Percentiles rank a stretch among this genome's conserved stretches.
Conservation (phyloP, 1,284 basidiomycete genomes). For the Cutaneotrichosporon curvatum region DNA sequence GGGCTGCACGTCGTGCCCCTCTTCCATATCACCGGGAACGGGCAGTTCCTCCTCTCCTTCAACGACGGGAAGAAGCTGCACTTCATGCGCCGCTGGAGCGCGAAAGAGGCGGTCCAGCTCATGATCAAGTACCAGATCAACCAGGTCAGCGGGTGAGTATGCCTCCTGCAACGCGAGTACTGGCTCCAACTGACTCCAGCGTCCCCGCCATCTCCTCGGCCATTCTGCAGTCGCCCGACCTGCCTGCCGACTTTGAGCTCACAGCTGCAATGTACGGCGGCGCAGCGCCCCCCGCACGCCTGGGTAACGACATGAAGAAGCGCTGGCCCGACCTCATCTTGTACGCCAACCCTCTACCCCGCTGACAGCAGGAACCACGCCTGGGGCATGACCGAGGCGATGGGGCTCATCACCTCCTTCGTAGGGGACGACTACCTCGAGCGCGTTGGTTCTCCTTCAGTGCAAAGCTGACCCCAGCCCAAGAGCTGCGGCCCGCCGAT, state of each 20-base stretch:
- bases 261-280: conserved; percentile 39
- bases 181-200: conserved; percentile 2
- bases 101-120: conserved; percentile 28
- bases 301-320: conserved; percentile 25
- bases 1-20: conserved; percentile 34
- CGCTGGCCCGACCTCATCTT: conserved; percentile 29
- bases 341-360: neutral
- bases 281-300: conserved; percentile 30
- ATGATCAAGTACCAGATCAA: conserved; percentile 30
- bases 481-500: conserved; percentile 25
- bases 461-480: neutral
- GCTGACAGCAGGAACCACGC: conserved; percentile 13
- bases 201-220: conserved; percentile 35
- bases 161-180: neutral
- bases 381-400: conserved; percentile 42
- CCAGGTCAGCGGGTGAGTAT: conserved; percentile 23
- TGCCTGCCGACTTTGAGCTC: conserved; percentile 23
- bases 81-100: conserved; percentile 32
- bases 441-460: conserved; percentile 2
- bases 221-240: conserved; percentile 25
- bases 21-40: conserved; percentile 41
- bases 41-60: conserved; percentile 34
- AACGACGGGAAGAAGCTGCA: conserved; percentile 35
- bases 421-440: conserved; percentile 34
- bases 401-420: conserved; percentile 33